Evolutionary conservation across 192 early-diverging fungal genomes (phyloP), one percentile per base, ranked within the genome.

Genomic region (Chytriomyces confervae): DNA sequence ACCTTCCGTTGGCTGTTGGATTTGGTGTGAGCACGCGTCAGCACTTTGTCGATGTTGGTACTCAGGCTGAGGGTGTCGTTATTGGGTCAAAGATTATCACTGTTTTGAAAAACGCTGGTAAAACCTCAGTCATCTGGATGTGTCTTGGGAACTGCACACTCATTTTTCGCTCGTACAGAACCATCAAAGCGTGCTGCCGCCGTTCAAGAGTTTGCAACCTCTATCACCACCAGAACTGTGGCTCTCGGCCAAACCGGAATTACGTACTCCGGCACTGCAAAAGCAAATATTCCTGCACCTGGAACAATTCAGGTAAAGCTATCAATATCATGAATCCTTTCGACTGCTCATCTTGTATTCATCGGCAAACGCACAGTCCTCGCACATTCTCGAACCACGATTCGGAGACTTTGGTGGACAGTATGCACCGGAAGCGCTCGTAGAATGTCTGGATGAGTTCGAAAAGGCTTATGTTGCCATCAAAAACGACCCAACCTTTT

Each of bases 331-430:
- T 2, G 67, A 50, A 20, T 29, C 9, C 44, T 23, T 50, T 20
- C 24, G 24, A 62, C 7, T n/a, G 27, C 11, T 50, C n/a, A 68
- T 20, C 24, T 77, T 23, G 48, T n/a, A 24, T 29, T 57, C 1
- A 11, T 2, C 36, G n/a, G 69, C 13, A 3, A 16, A 48, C 16
- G 20, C 23, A 43, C 16, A 71, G 53, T 61, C 49, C 66, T 60
- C 45, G 50, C 87, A 93, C 65, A 76, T 87, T 66, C 79, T 97
- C 5, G 86, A 90, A 6, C 82, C 91, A 62, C 92, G 95, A 24
- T 99, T 95, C 79, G 97, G 97, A 75, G 89, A 94, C 49, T 99
- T 94, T 83, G 97, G 97, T 78, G 97, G 97, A 24, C 95, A 95
- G 78, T 99, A 99, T 83, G 94, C 97, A 7, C 95, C 97, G 9